A percentile compares a stretch with the other conserved stretches of the same genome.
Conservation (phyloP, 2,329 filamentous ascomycete genomes). For the Paraphaeosphaeria sporulosa region DNA sequence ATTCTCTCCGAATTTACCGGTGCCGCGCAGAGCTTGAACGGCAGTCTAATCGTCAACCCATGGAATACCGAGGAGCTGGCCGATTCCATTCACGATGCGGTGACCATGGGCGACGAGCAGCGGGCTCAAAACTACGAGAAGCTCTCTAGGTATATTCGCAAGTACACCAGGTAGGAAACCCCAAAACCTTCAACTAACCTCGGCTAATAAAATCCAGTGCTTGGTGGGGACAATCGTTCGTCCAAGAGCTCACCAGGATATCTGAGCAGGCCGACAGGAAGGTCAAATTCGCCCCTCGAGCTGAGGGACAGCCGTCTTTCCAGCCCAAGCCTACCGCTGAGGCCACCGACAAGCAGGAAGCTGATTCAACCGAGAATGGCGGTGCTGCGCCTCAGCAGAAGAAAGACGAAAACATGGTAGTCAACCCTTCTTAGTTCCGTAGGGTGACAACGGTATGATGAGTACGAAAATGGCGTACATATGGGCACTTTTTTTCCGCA, state of each 20-base stretch:
- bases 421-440: constrained; percentile 12
- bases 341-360: neutral
- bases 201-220: constrained; percentile 61
- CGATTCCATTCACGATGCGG: constrained; percentile 92
- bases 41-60: constrained; percentile 92
- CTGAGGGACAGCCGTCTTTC: constrained; percentile 6
- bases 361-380: neutral
- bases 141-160: constrained; percentile 92
- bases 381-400: constrained; percentile 1
- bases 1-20: constrained; percentile 97
- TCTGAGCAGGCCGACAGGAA: constrained; percentile 60
- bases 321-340: constrained; percentile 5
- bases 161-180: constrained; percentile 79
- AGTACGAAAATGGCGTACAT: constrained; percentile 7
- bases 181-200: neutral
- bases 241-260: constrained; percentile 75
- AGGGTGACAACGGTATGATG: constrained; percentile 8
- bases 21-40: constrained; percentile 92
- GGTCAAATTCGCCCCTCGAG: constrained; percentile 43
- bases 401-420: constrained; percentile 8
- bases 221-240: constrained; percentile 95
- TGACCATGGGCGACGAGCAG: constrained; percentile 93
- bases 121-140: constrained; percentile 88
- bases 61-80: constrained; percentile 98
- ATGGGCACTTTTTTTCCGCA: constrained; percentile 1